Evolutionary conservation across 192 early-diverging fungal species (phyloP), one percentile per base, ranked within the genome.

Genomic region (Backusella westeae): DNA sequence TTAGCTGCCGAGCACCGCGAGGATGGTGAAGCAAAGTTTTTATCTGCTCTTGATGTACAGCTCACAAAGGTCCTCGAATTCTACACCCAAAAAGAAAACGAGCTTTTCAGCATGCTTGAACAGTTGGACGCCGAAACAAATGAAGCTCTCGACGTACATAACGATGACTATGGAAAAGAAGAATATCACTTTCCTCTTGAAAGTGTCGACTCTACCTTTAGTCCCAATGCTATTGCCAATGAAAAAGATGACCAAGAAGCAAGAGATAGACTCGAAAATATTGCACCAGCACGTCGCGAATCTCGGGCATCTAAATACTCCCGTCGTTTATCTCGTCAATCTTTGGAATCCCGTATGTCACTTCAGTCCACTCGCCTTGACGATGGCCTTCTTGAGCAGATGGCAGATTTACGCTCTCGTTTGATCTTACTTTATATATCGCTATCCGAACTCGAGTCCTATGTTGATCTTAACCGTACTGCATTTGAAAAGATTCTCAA

Each of bases 401-500:
- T 80, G 69, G 49, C 67, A 1, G 75, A 76, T 59, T 69, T 76
- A 29, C 75, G 79, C 29, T 67, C 79, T 39, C 75, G 49, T 46
- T 63, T 76, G 26, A 75, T 80, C 32, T 23, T 67, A 10, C 34
- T 80, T 1, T 80, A 80, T 69, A 89, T 95, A 53, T 80, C 88
- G 12, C 82, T 97, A 2, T 89, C 88, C 36, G 93, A 97, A 69
- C 84, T 97, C 26, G 90, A 92, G 53, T 92, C 91, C 7, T 97
- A 91, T 72, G 90, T 92, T 21, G 90, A 93, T 44, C 87, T 95
- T 67, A 96, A 97, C 86, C 88, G 89, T 72, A 92, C 91, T 6
- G 96, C 94, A 32, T 97, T 97, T 81, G 80, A 85, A 85, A 97
- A 97, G 81, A 93, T 96, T 80, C 79, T 95, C 39, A 97, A 97